phyloP scores from a whole-genome alignment of 176 grass and related monocot species.

The Cenchrus americanus region DNA sequence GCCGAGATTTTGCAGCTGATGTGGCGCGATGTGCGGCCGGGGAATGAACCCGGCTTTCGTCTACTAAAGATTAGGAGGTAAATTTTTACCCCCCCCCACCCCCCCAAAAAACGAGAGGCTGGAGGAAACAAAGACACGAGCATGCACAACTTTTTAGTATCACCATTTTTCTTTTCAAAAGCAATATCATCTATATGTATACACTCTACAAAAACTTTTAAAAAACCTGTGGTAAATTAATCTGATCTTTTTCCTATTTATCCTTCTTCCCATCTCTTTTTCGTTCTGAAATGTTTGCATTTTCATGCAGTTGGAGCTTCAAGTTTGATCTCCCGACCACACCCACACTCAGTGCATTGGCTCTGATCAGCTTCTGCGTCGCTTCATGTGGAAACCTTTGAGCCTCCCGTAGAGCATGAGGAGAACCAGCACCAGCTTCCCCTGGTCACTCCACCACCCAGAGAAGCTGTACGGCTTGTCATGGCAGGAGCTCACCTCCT shows the following conservation, averaged over 20 bases:
- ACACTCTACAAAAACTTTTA: not conserved
- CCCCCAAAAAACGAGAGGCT: not conserved
- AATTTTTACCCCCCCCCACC: no score
- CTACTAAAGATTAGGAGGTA: no score
- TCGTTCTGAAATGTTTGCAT: not conserved
- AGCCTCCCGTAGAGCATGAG: slow-evolving; percentile 81
- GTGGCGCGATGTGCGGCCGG: no score
- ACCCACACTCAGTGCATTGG: not conserved
- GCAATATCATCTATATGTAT: not conserved
- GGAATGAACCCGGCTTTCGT: no score
- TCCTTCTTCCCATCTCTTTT: not conserved
- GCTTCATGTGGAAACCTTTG: slow-evolving; percentile 46
- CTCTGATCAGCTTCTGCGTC: not conserved
- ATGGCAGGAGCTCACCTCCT: slow-evolving; percentile 38
- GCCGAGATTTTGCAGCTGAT: no score
- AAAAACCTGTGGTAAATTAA: not conserved
- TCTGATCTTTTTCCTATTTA: not conserved
- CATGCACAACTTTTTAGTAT: not conserved
- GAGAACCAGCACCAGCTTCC: slow-evolving; percentile 64
- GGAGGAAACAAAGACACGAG: not conserved
- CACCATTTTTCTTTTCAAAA: not conserved
- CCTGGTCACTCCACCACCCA: slow-evolving; percentile 75
- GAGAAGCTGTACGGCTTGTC: slow-evolving; percentile 63
- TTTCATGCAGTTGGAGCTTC: not conserved
- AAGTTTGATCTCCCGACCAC: not conserved